phyloP scores from a whole-genome alignment of 768 basidiomycete genomes.

The Rhizopogon salebrosus region DNA sequence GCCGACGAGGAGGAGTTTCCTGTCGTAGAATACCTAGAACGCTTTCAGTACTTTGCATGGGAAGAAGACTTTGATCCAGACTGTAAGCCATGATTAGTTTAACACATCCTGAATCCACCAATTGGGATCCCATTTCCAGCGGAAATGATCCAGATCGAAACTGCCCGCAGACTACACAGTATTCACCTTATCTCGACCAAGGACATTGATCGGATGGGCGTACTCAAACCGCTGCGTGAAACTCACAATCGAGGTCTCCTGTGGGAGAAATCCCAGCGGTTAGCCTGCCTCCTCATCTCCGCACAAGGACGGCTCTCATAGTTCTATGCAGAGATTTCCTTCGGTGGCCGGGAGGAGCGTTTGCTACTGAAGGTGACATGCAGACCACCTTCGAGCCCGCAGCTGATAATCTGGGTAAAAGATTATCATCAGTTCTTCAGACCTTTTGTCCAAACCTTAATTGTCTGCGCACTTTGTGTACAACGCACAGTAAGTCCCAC shows the following conservation, averaged over 20 bases:
- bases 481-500: slow-evolving; percentile 29
- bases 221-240: slow-evolving; percentile 22
- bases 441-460: slow-evolving; percentile 43
- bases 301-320: neutral
- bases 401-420: slow-evolving; percentile 23
- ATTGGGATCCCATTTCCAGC: slow-evolving; percentile 22
- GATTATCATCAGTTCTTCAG: slow-evolving; percentile 26
- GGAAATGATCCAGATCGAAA: slow-evolving; percentile 45
- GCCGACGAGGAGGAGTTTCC: slow-evolving; percentile 42
- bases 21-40: slow-evolving; percentile 18
- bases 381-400: slow-evolving; percentile 10
- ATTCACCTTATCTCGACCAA: slow-evolving; percentile 22
- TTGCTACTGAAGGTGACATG: neutral
- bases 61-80: slow-evolving; percentile 43
- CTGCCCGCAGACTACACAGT: slow-evolving; percentile 32
- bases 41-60: slow-evolving; percentile 29
- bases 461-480: slow-evolving; percentile 38
- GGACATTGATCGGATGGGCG: slow-evolving; percentile 31
- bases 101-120: neutral
- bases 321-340: slow-evolving; percentile 30
- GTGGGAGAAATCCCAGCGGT: slow-evolving; percentile 42
- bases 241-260: slow-evolving; percentile 32
- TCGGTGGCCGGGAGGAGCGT: slow-evolving; percentile 29
- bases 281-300: neutral
- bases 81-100: slow-evolving; percentile 28